These are phyloP conservation scores for Boletus subcaerulescens DNA, from an alignment of 768 basidiomycete genomes.

Conservation along the genomic window DNA sequence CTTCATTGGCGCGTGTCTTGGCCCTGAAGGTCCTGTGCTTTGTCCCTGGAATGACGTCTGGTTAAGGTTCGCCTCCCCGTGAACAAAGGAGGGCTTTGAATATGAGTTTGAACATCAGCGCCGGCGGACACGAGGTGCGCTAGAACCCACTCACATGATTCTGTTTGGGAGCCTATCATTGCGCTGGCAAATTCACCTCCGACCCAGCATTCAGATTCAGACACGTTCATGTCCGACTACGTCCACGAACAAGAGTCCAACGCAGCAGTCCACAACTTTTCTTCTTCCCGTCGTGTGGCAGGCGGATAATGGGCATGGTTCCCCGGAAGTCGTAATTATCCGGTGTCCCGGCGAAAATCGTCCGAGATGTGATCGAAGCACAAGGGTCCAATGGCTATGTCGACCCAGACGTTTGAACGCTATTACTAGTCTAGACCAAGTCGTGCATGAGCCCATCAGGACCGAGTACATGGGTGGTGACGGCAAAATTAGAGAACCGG, in stretches of 20 bases:
- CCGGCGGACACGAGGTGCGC: slow-evolving; percentile 26
- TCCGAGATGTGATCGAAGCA: slow-evolving; percentile 8
- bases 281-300: background rate
- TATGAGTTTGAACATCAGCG: slow-evolving; percentile 2
- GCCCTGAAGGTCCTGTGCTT: background rate
- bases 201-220: too few species aligned
- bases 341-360: slow-evolving; percentile 1
- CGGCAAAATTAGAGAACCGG: background rate
- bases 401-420: background rate
- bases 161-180: slow-evolving; percentile 16
- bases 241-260: too few species aligned
- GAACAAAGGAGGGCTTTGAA: slow-evolving; percentile 8
- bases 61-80: slow-evolving; percentile 20
- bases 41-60: slow-evolving; percentile 16
- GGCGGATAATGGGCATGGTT: background rate
- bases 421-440: too few species aligned
- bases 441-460: too few species aligned
- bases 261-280: too few species aligned
- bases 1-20: slow-evolving; percentile 10
- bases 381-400: background rate
- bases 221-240: too few species aligned
- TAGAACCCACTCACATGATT: slow-evolving; percentile 24
- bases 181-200: background rate
- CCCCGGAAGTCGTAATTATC: background rate
- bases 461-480: background rate